These are phyloP conservation scores for Halenospora varia DNA, from an alignment of 495 filamentous ascomycete species.

Conservation along the genomic window DNA sequence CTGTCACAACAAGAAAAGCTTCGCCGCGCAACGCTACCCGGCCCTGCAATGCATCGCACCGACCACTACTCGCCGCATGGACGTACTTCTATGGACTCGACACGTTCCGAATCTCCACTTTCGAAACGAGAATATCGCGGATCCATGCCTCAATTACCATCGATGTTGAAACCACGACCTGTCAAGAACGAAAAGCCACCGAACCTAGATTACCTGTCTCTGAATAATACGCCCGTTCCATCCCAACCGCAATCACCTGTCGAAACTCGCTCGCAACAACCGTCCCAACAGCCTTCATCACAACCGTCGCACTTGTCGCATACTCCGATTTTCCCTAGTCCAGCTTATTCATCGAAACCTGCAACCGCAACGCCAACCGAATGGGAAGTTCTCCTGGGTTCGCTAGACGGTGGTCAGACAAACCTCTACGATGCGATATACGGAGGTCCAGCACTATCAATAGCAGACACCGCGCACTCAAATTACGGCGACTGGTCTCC, in stretches of 20 bases:
- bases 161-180: constrained; percentile 17
- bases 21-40: constrained; percentile 36
- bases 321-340: neutral
- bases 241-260: constrained; percentile 24
- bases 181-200: constrained; percentile 25
- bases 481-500: constrained; percentile 45
- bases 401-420: constrained; percentile 70
- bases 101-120: constrained; percentile 19
- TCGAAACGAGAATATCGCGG: constrained; percentile 14
- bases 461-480: constrained; percentile 32
- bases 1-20: constrained; percentile 49
- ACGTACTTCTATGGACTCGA: constrained; percentile 12
- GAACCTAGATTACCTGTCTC: constrained; percentile 52
- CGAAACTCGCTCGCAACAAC: constrained; percentile 13
- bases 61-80: constrained; percentile 10
- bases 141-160: constrained; percentile 9
- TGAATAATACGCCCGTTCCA: constrained; percentile 30
- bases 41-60: constrained; percentile 13
- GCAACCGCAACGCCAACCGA: constrained; percentile 54
- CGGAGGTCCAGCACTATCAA: constrained; percentile 54
- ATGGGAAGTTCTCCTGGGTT: constrained; percentile 75
- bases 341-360: constrained; percentile 15
- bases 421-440: constrained; percentile 85
- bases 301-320: constrained; percentile 6
- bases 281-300: too few species aligned